phyloP scores from a whole-genome alignment of 2,329 filamentous ascomycete genomes.

The Trichoderma aggressivum region DNA sequence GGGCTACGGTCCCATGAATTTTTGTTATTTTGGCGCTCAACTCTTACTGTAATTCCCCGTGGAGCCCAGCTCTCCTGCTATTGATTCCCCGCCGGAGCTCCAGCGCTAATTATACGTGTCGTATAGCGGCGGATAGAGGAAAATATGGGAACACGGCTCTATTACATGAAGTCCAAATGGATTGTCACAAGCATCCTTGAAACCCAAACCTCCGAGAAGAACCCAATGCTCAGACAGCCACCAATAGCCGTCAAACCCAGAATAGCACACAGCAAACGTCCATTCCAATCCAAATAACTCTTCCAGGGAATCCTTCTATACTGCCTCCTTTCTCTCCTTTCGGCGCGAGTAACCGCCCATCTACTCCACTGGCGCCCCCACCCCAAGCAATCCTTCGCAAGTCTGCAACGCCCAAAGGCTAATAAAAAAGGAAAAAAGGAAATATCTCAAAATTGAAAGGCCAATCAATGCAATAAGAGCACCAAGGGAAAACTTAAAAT shows the following conservation, averaged over 20 bases:
- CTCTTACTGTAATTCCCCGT: not conserved
- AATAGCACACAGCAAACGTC: not conserved
- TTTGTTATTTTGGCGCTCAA: not conserved
- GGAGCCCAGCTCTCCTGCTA: not conserved
- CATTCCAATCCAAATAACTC: not conserved
- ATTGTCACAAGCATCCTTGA: not conserved
- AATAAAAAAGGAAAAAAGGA: not conserved
- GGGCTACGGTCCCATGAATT: not conserved
- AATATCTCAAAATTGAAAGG: not conserved
- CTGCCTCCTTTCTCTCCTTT: not conserved
- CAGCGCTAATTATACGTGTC: not conserved
- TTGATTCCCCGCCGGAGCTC: slow-evolving; percentile 1
- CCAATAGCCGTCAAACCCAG: not conserved
- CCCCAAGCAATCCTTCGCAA: not conserved
- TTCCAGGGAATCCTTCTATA: not conserved
- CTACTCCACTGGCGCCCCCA: not conserved
- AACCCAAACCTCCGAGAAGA: not conserved
- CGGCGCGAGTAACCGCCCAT: not conserved
- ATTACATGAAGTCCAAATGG: not conserved
- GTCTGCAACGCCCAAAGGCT: not conserved
- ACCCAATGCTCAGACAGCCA: not conserved
- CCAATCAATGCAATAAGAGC: not conserved
- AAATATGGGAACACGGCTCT: not conserved
- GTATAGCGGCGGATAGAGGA: not conserved
- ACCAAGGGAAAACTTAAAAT: not conserved